A percentile compares a stretch with the other conserved stretches of the same genome.
Evolutionary conservation across 345 rosid genomes (phyloP).

Genomic region (Cardamine resedifolia): DNA sequence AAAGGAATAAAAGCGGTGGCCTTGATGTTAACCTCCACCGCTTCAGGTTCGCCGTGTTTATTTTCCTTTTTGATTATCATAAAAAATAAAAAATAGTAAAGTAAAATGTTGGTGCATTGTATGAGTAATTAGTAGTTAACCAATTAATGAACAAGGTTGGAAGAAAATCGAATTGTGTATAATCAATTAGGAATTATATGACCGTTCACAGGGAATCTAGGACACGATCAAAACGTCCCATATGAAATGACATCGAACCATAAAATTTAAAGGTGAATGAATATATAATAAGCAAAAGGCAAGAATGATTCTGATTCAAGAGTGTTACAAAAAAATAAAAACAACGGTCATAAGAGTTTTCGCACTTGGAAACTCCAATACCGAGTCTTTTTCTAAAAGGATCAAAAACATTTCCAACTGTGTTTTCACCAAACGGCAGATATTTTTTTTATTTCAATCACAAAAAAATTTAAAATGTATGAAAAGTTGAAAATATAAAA

Average conservation of each 20-base stretch:
- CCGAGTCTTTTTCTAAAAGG: slow-evolving; percentile 20
- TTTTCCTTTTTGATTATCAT: neutral
- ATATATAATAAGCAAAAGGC: slow-evolving; percentile 29
- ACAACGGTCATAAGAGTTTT: slow-evolving; percentile 34
- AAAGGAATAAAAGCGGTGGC: slow-evolving; percentile 15
- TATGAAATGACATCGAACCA: slow-evolving; percentile 28
- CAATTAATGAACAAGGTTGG: slow-evolving; percentile 7
- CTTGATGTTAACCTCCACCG: slow-evolving; percentile 28
- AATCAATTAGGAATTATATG: neutral
- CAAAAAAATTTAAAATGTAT: neutral
- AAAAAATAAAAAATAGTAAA: neutral
- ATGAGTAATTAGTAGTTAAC: slow-evolving; percentile 16
- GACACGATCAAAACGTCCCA: slow-evolving; percentile 16
- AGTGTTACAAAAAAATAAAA: slow-evolving; percentile 15
- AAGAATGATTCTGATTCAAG: slow-evolving; percentile 31
- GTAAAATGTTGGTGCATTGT: slow-evolving; percentile 2
- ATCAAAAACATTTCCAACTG: slow-evolving; percentile 23
- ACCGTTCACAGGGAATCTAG: slow-evolving; percentile 28
- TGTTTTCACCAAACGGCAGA: slow-evolving; percentile 17
- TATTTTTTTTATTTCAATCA: slow-evolving; percentile 2
- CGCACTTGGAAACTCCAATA: slow-evolving; percentile 17
- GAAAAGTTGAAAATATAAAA: neutral
- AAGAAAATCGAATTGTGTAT: neutral
- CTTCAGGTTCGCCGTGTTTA: neutral
- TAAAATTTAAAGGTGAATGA: slow-evolving; percentile 4